These are phyloP conservation scores for Vigna nakashimae DNA, from an alignment of 306 rosid species.

Conservation along the genomic window DNA sequence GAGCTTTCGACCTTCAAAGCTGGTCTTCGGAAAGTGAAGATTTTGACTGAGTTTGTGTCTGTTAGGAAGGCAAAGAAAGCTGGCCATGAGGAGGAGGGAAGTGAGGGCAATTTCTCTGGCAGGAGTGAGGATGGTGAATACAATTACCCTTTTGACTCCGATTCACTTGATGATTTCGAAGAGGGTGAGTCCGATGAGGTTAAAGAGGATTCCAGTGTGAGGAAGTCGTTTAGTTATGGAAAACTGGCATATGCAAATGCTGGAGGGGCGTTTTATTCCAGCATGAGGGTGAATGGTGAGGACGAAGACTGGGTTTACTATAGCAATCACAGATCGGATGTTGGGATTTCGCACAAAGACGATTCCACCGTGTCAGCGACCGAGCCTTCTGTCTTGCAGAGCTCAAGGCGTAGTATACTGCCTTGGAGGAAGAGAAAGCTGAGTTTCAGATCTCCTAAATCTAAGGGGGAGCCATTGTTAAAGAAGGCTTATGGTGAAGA, in stretches of 20 bases:
- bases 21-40: constrained; percentile 92
- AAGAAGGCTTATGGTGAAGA: constrained; percentile 98
- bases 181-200: constrained; percentile 89
- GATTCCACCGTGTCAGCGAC: constrained; percentile 64
- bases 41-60: constrained; percentile 81
- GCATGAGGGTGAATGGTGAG: constrained; percentile 59
- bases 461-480: constrained; percentile 92
- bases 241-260: constrained; percentile 90
- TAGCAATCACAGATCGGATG: constrained; percentile 82
- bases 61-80: constrained; percentile 76
- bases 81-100: constrained; percentile 78
- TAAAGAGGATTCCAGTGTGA: constrained; percentile 73
- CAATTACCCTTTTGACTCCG: constrained; percentile 91
- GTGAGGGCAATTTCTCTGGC: constrained; percentile 84
- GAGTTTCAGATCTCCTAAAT: constrained; percentile 96
- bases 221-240: constrained; percentile 99
- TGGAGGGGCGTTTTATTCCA: constrained; percentile 77
- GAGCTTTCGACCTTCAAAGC: constrained; percentile 97
- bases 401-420: constrained; percentile 85
- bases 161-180: constrained; percentile 88
- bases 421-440: constrained; percentile 99
- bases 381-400: constrained; percentile 63
- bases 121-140: constrained; percentile 94
- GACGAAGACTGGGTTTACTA: constrained; percentile 93
- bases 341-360: constrained; percentile 61